These are phyloP conservation scores for Evernia prunastri DNA, from an alignment of 495 filamentous ascomycete genomes.

Conservation along the genomic window DNA sequence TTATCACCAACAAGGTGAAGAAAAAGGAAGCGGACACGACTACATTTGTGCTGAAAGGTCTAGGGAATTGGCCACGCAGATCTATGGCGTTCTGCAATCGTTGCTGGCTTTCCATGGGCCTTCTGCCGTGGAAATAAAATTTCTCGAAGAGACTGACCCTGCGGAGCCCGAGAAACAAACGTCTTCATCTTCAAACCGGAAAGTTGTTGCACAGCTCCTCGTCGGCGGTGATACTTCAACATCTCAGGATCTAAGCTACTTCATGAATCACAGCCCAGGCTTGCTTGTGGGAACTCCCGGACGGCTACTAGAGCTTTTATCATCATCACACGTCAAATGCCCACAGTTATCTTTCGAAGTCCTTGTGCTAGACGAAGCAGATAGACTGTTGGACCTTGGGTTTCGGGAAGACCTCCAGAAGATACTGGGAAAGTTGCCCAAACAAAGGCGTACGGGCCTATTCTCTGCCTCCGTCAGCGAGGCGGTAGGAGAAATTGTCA, in stretches of 20 bases:
- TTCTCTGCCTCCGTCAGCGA: slow-evolving; percentile 93
- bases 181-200: slow-evolving; percentile 45
- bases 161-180: slow-evolving; percentile 41
- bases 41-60: not conserved
- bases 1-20: slow-evolving; percentile 71
- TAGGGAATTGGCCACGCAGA: slow-evolving; percentile 78
- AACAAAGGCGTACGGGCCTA: slow-evolving; percentile 86
- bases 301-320: slow-evolving; percentile 77
- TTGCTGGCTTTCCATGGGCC: slow-evolving; percentile 75
- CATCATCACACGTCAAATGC: slow-evolving; percentile 84
- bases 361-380: slow-evolving; percentile 90
- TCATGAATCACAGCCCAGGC: slow-evolving; percentile 75
- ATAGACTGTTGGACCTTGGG: slow-evolving; percentile 86
- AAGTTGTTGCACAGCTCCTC: slow-evolving; percentile 77
- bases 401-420: slow-evolving; percentile 85
- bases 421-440: slow-evolving; percentile 78
- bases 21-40: not conserved
- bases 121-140: slow-evolving; percentile 58
- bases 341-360: slow-evolving; percentile 83
- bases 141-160: slow-evolving; percentile 40
- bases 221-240: slow-evolving; percentile 80
- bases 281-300: slow-evolving; percentile 85
- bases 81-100: slow-evolving; percentile 70
- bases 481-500: slow-evolving; percentile 84
- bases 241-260: slow-evolving; percentile 74